Evolutionary conservation across 352 stramenopile species (phyloP), one percentile per base, ranked within the genome.

Genomic region (Phytophthora citricola): DNA sequence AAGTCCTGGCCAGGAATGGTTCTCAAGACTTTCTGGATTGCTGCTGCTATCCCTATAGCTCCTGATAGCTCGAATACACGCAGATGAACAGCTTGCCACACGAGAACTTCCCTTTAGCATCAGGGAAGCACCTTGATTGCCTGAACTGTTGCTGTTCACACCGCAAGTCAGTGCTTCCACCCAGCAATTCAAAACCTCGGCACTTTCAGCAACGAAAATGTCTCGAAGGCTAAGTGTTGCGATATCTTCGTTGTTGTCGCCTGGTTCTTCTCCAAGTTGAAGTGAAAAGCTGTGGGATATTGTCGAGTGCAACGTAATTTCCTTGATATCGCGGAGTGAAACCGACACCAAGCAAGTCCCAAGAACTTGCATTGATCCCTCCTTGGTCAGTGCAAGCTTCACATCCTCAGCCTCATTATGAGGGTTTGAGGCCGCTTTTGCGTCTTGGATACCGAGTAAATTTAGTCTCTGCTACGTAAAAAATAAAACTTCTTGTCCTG

Each of bases 1-100:
- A 17, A 17, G 17, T 17, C 17, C 27, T 31, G 27, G 27, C 5
- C 27, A 6, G 27, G 27, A 31, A 31, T 31, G 3, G 27, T 0
- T 6, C 27, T 31, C 27, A 31, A 31, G 3, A 31, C 27, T 31
- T 31, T 31, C 27, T 31, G 27, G 6, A 77, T 39, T 14, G 73
- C 73, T 31, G 64, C 17, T 2, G 39, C 6, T 3, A 83, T 53
- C 2, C 56, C 5, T 2, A 72, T 53, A 0, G 56, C 32, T 7
- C 55, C 22, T 5, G 67, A 50, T 26, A 83, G 48, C 45, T 85
- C 79, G n/a, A 83, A 82, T 34, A 81, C 72, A 24, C 76, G 73
- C 29, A 85, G 64, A 12, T 76, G 62, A 17, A 68, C 69, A 22
- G 60, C 79, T 27, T 87, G 75, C 78, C 78, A 87, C 9, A 84